Base-by-base conservation (phyloP, 768 basidiomycete species). In the Pisolithus tinctorius region DNA sequence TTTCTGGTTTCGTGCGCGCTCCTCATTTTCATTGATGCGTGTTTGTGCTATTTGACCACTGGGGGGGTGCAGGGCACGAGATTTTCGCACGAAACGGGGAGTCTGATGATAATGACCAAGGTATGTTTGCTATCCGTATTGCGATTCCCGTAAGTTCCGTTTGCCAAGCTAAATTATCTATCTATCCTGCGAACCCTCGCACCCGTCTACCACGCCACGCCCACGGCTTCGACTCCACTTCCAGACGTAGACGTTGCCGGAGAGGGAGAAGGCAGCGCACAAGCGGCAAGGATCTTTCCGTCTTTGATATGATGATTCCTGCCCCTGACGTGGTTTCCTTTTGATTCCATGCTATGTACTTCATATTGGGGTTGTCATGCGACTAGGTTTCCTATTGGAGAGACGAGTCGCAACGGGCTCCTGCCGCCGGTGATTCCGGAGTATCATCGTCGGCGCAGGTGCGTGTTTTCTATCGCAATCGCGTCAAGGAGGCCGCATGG, bases 371-470 rank as follows among this genome's bases (percentile, higher is more conserved):
- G 29, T 29, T 17, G 20, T 34, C 13, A 34, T 34, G 34, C 11
- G 34, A 8, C 54, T 56, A 65, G 60, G 56, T 64, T 48, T 49
- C 53, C 31, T 46, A 54, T 20, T 58, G 52, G 27, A 56, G 59
- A 47, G 61, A 58, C 62, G 62, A 50, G 52, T 57, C 58, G 40
- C 49, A 59, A 63, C 53, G 58, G 54, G 58, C 58, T 55, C 55
- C 59, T 48, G 81, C 82, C 73, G 83, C 80, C 78, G 67, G 66
- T 67, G 70, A 67, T 66, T 64, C 60, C 55, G 54, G 61, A 58
- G 49, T 69, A 71, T 77, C 80, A 74, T 72, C 80, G 80, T 81
- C 82, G 84, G 73, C 81, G 74, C 78, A 86, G 84, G 84, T 88
- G 79, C 82, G 86, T 87, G 56, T 14, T 30, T 30, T 50, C 54